Evolutionary conservation across 75 land plant species (phyloP), one percentile per base, ranked within the genome.

Genomic region (Cupressus sempervirens): DNA sequence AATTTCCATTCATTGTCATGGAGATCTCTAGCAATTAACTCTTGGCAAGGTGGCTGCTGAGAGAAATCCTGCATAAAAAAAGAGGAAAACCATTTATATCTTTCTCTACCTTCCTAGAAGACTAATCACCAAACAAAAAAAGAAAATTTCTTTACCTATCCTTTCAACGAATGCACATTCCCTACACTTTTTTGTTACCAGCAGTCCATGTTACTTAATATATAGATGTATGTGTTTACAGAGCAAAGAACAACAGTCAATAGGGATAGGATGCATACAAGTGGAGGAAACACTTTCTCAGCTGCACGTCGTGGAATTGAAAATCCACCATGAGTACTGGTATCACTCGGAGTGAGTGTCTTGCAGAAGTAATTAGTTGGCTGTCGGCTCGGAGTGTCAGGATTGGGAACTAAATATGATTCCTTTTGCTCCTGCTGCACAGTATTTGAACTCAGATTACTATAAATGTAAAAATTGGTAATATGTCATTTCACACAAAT

Each of bases 241-340:
- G 18, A 23, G 26, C 7, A 35, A 40, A 36, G 52, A 45, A 14
- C 14, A n/a, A 46, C 11, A 65, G 56, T 83, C 18, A 82, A 62
- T 4, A 62, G 67, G 67, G 6, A 1, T 29, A 62, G n/a, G 67
- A 29, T 23, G 67, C 90, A 86, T 86, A 97, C 99, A 52, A 97
- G 96, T 81, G 95, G 87, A 86, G 99, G 99, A 83, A 97, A 93
- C 67, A 93, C 92, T 56, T 96, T 94, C 87, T 97, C 99, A 80
- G 99, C 99, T 83, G 96, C 92, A 84, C 98, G 92, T n/a, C 99
- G 93, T 3, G 99, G 99, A 5, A 97, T 96, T 72, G 99, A 97
- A 75, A 97, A 97, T 29, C 99, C 98, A 52, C 99, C 99, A 90
- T 97, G 99, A 45, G 99, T 96, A 89, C 98, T 96, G 52, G 98